Evolutionary conservation across 441 rosid genomes (phyloP).

Genomic region (Pelargonium myrrhifolium): DNA sequence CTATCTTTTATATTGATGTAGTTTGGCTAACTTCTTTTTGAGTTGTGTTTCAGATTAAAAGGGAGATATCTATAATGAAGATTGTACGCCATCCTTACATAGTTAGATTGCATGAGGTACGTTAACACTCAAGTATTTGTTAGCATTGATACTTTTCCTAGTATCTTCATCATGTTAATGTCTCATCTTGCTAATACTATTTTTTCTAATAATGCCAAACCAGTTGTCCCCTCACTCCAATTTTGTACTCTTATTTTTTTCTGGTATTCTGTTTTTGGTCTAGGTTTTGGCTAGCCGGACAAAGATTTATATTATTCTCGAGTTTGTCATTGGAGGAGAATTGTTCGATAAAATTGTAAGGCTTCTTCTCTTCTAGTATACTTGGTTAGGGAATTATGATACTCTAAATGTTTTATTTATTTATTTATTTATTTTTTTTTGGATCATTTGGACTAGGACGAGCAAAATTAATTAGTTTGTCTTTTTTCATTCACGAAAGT

Average conservation of each 20-base stretch:
- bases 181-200: not conserved
- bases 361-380: conserved; percentile 8
- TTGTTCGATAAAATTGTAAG: conserved; percentile 84
- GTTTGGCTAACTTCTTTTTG: conserved; percentile 10
- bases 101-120: conserved; percentile 77
- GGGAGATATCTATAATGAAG: conserved; percentile 96
- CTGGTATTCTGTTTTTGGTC: conserved; percentile 9
- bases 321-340: conserved; percentile 90
- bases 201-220: not conserved
- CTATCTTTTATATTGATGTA: conserved; percentile 7
- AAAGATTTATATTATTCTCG: conserved; percentile 78
- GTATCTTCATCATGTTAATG: not conserved
- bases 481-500: not conserved
- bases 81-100: conserved; percentile 87
- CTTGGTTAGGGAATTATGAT: no score
- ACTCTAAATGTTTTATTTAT: no score
- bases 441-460: not conserved
- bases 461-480: not conserved
- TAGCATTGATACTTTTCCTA: not conserved
- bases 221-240: conserved; percentile 11
- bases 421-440: not conserved
- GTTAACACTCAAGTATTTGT: conserved; percentile 12
- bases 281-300: conserved; percentile 79
- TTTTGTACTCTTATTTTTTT: not conserved
- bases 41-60: conserved; percentile 49